Conservation (phyloP, 225 moss, liverwort and hornwort species). For the Straminergon stramineum region DNA sequence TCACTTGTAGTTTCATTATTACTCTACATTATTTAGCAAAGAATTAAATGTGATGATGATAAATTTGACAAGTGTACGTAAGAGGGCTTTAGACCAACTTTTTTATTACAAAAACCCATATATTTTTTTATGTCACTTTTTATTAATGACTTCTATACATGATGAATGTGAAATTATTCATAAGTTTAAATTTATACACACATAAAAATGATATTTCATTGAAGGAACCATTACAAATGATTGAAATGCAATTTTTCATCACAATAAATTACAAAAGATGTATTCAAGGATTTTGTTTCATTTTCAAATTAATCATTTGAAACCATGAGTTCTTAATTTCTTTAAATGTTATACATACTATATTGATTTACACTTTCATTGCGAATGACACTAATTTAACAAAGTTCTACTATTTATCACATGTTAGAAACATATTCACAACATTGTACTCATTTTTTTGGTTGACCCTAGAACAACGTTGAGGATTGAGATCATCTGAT, state of each 20-base stretch:
- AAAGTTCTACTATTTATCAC: neutral
- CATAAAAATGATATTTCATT: neutral
- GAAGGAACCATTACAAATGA: neutral
- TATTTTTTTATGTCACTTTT: neutral
- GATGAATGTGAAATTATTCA: neutral
- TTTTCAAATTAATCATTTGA: neutral
- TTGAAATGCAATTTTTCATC: neutral
- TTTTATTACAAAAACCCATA: neutral
- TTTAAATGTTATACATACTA: neutral
- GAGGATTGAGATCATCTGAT: too few species aligned
- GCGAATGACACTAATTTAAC: rapidly evolving
- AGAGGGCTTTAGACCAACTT: neutral
- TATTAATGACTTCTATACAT: too few species aligned
- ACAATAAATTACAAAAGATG: neutral
- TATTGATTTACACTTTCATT: neutral
- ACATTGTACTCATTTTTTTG: neutral
- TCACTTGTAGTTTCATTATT: neutral
- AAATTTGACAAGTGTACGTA: neutral
- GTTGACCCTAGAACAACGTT: too few species aligned
- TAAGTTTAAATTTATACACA: neutral
- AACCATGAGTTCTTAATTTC: neutral
- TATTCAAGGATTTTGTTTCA: neutral
- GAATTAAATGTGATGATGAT: neutral
- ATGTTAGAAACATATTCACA: neutral
- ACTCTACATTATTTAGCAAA: neutral